Evolutionary conservation across 495 filamentous ascomycete species (phyloP), one percentile per base, ranked within the genome.

Genomic region (Trichoderma gamsii): DNA sequence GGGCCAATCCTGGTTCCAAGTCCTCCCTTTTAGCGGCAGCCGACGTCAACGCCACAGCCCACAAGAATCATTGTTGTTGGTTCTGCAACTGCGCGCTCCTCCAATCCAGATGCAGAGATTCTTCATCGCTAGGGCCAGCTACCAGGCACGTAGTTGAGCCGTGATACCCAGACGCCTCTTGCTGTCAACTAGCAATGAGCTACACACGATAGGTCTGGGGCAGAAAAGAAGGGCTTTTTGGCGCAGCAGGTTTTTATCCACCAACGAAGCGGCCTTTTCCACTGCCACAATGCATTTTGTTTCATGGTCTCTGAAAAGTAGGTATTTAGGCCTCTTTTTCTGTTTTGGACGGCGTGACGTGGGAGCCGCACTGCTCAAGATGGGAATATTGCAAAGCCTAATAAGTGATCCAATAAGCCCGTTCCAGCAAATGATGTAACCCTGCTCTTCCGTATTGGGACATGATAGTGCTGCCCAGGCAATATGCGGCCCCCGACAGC

Each of bases 21-120:
- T 32, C 56, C 1, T 61, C 56, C 56, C 56, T 21, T 15, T 38
- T 38, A 38, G 25, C 56, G 56, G 56, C 23, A 61, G 56, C 23
- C 56, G 56, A 61, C 56, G 25, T 61, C 56, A 61, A 61, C 56
- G 56, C 56, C 56, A 61, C 56, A 61, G 25, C 56, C 56, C 56
- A 32, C 56, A 29, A 32, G 56, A 11, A 32, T 61, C 25, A 32
- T 7, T 25, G 23, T 18, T 32, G 56, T 61, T 61, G 56, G 56
- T 32, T 61, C 23, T 23, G 27, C 11, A 6, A 16, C 44, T 16
- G 44, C 44, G 4, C 12, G 1, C 44, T 61, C 23, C 16, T 32
- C 56, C 56, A 61, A 61, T 61, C 56, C 56, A 12, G 16, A 16
- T 23, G 56, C 56, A 18, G 27, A 13, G 23, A 61, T 32, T 27